phyloP scores from a whole-genome alignment of 2,329 filamentous ascomycete species.

The Monosporascus sp. region DNA sequence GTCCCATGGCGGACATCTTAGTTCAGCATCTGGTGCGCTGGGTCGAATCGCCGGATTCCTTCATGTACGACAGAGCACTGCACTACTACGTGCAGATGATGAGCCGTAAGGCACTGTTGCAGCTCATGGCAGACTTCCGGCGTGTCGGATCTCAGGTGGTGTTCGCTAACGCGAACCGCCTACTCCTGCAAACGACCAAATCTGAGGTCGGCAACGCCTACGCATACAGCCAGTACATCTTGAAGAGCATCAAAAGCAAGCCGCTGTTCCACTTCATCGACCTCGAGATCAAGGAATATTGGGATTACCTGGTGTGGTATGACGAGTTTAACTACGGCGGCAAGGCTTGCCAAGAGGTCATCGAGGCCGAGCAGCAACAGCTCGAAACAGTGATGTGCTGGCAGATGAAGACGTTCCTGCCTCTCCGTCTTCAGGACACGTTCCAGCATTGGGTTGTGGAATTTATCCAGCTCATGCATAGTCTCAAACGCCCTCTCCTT shows the following conservation, averaged over 20 bases:
- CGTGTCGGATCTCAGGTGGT: slow-evolving; percentile 92
- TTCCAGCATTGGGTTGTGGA: slow-evolving; percentile 94
- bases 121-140: slow-evolving; percentile 94
- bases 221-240: slow-evolving; percentile 93
- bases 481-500: slow-evolving; percentile 61
- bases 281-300: slow-evolving; percentile 96
- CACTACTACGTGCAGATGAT: slow-evolving; percentile 99
- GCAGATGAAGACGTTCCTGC: slow-evolving; percentile 90
- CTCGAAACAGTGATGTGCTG: slow-evolving; percentile 96
- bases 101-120: slow-evolving; percentile 93
- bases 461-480: slow-evolving; percentile 92
- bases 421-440: slow-evolving; percentile 68
- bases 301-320: slow-evolving; percentile 99
- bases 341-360: slow-evolving; percentile 79
- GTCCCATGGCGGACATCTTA: slow-evolving; percentile 93
- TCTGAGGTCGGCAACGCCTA: slow-evolving; percentile 94
- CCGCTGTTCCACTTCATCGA: slow-evolving; percentile 97
- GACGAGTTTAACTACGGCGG: slow-evolving; percentile 99
- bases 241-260: slow-evolving; percentile 94
- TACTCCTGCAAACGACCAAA: slow-evolving; percentile 94
- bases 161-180: slow-evolving; percentile 84
- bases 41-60: slow-evolving; percentile 90
- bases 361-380: slow-evolving; percentile 65
- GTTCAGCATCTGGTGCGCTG: slow-evolving; percentile 96
- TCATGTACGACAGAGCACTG: slow-evolving; percentile 88